Conservation (phyloP, 1,284 basidiomycete genomes). For the Leccinum pachyderme region DNA sequence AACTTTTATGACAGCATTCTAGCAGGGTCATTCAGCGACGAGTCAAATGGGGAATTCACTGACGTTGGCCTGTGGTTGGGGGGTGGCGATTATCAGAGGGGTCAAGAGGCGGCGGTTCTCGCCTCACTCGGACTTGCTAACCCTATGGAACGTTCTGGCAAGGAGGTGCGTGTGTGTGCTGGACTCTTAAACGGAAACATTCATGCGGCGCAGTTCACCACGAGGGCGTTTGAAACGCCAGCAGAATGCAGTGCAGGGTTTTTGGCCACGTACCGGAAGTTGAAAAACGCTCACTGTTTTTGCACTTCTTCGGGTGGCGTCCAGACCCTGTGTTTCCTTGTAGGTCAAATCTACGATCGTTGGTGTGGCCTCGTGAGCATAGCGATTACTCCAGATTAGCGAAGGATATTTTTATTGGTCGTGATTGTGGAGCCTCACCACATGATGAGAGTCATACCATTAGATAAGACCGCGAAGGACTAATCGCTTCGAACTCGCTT, state of each 20-base stretch:
- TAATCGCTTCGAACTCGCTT: slow-evolving; percentile 3
- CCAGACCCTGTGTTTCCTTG: slow-evolving; percentile 16
- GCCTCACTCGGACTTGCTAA: slow-evolving; percentile 12
- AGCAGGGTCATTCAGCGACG: slow-evolving; percentile 49
- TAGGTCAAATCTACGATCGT: slow-evolving; percentile 9
- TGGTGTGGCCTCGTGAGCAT: slow-evolving; percentile 24
- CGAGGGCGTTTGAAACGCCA: slow-evolving; percentile 12
- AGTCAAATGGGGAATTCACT: slow-evolving; percentile 47
- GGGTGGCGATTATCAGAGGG: slow-evolving; percentile 32
- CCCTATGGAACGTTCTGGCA: neutral
- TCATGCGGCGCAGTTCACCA: slow-evolving; percentile 15
- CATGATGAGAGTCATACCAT: neutral
- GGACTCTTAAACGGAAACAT: slow-evolving; percentile 3
- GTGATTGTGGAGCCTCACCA: neutral
- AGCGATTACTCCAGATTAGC: slow-evolving; percentile 10
- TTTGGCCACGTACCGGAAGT: slow-evolving; percentile 6
- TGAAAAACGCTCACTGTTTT: slow-evolving; percentile 6
- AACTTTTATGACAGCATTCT: slow-evolving; percentile 50
- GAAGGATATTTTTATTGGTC: neutral
- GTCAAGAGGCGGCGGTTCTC: slow-evolving; percentile 9
- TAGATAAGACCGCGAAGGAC: neutral
- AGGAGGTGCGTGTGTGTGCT: slow-evolving; percentile 2
- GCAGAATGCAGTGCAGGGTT: slow-evolving; percentile 12
- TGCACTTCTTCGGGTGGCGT: slow-evolving; percentile 15
- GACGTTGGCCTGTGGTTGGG: slow-evolving; percentile 55